These are phyloP conservation scores for Tricholoma hemisulphureum DNA, from an alignment of 768 basidiomycete species.

Conservation along the genomic window DNA sequence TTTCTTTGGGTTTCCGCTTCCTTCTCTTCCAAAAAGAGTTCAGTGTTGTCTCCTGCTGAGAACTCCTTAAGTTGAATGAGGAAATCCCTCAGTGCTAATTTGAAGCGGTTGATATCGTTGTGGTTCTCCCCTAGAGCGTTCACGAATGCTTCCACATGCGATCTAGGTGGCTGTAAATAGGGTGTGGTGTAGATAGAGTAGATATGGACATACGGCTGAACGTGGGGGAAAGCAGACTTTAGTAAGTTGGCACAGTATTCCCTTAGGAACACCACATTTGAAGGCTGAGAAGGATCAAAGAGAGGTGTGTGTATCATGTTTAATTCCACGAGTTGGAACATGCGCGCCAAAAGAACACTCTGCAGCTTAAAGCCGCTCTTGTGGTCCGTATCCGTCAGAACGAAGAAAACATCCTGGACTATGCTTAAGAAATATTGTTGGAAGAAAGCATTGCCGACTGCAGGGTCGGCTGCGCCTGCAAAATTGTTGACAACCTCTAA, in stretches of 20 bases:
- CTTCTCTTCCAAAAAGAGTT: slow-evolving; percentile 92
- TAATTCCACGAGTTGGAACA: slow-evolving; percentile 90
- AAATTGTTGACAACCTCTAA: slow-evolving; percentile 96
- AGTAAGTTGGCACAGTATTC: slow-evolving; percentile 86
- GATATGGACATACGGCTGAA: slow-evolving; percentile 63
- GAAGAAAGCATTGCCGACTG: slow-evolving; percentile 91
- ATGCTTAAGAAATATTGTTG: slow-evolving; percentile 92
- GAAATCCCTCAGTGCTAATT: slow-evolving; percentile 93
- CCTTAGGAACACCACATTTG: slow-evolving; percentile 77
- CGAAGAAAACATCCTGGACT: slow-evolving; percentile 95
- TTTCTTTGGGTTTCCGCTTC: slow-evolving; percentile 79
- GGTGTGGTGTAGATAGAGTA: slow-evolving; percentile 11
- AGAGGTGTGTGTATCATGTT: slow-evolving; percentile 79
- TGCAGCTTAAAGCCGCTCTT: slow-evolving; percentile 99
- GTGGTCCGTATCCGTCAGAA: slow-evolving; percentile 96
- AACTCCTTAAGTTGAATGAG: slow-evolving; percentile 97
- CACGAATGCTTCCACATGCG: slow-evolving; percentile 73
- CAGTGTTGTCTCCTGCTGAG: slow-evolving; percentile 84
- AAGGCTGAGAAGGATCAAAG: slow-evolving; percentile 76
- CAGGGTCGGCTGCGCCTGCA: slow-evolving; percentile 65
- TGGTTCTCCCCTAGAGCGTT: slow-evolving; percentile 67
- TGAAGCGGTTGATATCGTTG: slow-evolving; percentile 86
- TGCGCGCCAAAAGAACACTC: slow-evolving; percentile 83
- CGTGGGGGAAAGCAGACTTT: slow-evolving; percentile 88
- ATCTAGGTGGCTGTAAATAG: slow-evolving; percentile 25